Evolutionary conservation across 345 rosid species (phyloP).

Genomic region (Citrus mangshanensis): DNA sequence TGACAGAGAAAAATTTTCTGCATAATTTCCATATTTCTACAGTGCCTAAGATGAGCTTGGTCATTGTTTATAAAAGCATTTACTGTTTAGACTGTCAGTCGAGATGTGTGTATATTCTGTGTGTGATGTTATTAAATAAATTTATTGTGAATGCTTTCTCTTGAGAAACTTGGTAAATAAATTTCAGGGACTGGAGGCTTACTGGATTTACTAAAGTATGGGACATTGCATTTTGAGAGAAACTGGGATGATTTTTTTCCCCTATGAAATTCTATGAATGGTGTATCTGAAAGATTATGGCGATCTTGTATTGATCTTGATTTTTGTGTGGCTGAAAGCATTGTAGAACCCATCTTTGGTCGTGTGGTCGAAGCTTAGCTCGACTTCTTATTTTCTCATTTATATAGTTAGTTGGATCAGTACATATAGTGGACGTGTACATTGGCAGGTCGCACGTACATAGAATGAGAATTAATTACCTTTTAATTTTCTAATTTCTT

Average conservation of each 20-base stretch:
- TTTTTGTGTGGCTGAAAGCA: not conserved
- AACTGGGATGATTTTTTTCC: not conserved
- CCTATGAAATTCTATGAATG: not conserved
- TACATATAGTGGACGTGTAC: too few relatives aligned
- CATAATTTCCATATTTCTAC: constrained; percentile 4
- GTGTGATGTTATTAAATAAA: not conserved
- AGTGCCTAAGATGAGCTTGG: not conserved
- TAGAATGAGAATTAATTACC: too few relatives aligned
- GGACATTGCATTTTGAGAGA: not conserved
- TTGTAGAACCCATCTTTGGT: too few relatives aligned
- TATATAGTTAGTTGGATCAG: too few relatives aligned
- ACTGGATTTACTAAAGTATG: not conserved
- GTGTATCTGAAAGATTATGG: not conserved
- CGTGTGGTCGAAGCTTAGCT: too few relatives aligned
- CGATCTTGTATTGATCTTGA: not conserved
- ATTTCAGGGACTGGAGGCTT: not conserved
- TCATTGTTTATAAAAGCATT: not conserved
- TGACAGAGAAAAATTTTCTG: constrained; percentile 47
- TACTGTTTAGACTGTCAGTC: not conserved
- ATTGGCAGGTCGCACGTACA: too few relatives aligned
- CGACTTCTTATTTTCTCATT: too few relatives aligned
- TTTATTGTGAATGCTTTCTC: not conserved
- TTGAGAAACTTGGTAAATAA: not conserved
- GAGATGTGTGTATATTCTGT: not conserved
- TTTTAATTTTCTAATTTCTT: too few relatives aligned